A percentile compares a stretch with the other conserved stretches of the same genome.
phyloP scores from a whole-genome alignment of 768 basidiomycete species.

The Amanita exitialis region DNA sequence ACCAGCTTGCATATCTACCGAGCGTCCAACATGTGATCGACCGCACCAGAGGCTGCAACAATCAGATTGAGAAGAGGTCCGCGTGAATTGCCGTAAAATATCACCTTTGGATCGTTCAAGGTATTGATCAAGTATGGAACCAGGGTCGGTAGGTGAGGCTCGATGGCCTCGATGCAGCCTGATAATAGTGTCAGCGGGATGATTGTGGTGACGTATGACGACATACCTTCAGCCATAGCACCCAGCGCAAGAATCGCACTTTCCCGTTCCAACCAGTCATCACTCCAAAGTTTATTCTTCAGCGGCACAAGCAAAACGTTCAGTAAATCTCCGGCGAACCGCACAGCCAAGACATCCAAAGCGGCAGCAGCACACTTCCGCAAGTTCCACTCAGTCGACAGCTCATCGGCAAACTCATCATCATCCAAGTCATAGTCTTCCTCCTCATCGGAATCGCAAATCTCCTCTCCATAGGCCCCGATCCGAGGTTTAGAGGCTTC shows the following conservation, averaged over 20 bases:
- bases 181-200: constrained; percentile 7
- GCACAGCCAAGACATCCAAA: constrained; percentile 90
- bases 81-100: constrained; percentile 10
- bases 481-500: constrained; percentile 30
- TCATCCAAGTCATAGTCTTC: constrained; percentile 84
- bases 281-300: constrained; percentile 89
- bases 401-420: constrained; percentile 92
- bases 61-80: constrained; percentile 6
- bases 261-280: constrained; percentile 91
- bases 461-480: constrained; percentile 75
- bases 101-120: constrained; percentile 84
- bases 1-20: constrained; percentile 98
- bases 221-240: constrained; percentile 94
- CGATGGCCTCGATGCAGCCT: constrained; percentile 96
- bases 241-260: constrained; percentile 93
- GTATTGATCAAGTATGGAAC: constrained; percentile 90
- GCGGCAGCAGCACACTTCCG: constrained; percentile 98
- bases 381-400: constrained; percentile 97
- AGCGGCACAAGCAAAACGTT: constrained; percentile 81
- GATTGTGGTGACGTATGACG: neutral
- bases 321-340: constrained; percentile 83
- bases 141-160: constrained; percentile 88
- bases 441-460: constrained; percentile 76
- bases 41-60: constrained; percentile 78
- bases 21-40: constrained; percentile 99